Evolutionary conservation across 163 green algal genomes (phyloP), one percentile per base, ranked within the genome.

Genomic region (Chlorella variabilis): DNA sequence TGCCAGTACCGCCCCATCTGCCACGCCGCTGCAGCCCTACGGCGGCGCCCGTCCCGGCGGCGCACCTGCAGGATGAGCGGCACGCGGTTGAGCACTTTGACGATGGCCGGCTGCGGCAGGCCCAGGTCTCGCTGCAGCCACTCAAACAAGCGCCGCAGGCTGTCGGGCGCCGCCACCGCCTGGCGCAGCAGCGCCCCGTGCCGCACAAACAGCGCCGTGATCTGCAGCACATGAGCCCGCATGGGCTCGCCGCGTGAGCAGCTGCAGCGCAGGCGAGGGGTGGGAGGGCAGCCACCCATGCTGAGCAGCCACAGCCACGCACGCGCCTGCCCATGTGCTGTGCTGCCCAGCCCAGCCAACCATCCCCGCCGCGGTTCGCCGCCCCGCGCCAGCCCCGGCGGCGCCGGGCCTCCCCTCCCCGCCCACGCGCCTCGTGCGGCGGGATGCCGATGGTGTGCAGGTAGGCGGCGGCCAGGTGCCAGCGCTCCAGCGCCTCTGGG

Each of bases 401-500:
- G 31, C 31, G n/a, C n/a, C n/a, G n/a, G n/a, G n/a, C n/a, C n/a
- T n/a, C n/a, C n/a, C n/a, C n/a, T n/a, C n/a, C n/a, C n/a, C 39
- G 9, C 34, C 25, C 11, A 0, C 59, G 2, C 59, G 80, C 69
- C 70, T 75, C 38, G 23, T 65, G 54, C 1, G 65, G 51, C 13
- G 68, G 38, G 13, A 89, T 78, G 25, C 81, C 75, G 18, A 75
- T 56, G 13, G 74, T 77, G 61, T 75, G 66, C 2, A 89, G 75
- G 54, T 76, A 85, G 21, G 74, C 84, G 20, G 81, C 54, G 13
- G 82, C 51, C 31, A 89, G 61, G 25, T 21, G 45, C 84, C 84
- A 89, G 33, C 69, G 67, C 29, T 89, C 84, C n/a, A 62, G 33
- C 42, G 84, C 84, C 61, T 89, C 79, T 15, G 78, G 73, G 31